Evolutionary conservation across 2,329 filamentous ascomycete species (phyloP).

Genomic region (Xylaria digitata): DNA sequence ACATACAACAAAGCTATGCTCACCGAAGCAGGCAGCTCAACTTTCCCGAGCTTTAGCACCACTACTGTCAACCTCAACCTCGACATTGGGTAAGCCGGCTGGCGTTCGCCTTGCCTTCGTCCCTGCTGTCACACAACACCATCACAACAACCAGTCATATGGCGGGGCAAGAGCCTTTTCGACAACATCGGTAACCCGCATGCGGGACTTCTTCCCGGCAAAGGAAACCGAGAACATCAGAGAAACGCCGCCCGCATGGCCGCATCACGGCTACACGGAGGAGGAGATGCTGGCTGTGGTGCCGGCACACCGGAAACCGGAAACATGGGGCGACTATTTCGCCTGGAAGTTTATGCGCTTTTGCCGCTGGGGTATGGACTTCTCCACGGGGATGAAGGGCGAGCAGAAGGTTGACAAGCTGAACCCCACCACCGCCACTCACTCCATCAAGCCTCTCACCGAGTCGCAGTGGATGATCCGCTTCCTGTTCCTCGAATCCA

Average conservation of each 20-base stretch:
- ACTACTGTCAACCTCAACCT: constrained; percentile 42
- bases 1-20: constrained; percentile 47
- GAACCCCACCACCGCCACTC: constrained; percentile 65
- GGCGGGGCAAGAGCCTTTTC: constrained; percentile 58
- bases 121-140: constrained; percentile 38
- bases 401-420: constrained; percentile 74
- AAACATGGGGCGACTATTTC: constrained; percentile 78
- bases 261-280: constrained; percentile 78
- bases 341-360: constrained; percentile 82
- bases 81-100: constrained; percentile 40
- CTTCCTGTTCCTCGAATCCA: constrained; percentile 93
- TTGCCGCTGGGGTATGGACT: constrained; percentile 82
- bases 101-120: constrained; percentile 48
- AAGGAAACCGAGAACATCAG: constrained; percentile 71
- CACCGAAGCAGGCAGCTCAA: constrained; percentile 47
- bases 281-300: constrained; percentile 80
- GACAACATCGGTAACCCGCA: constrained; percentile 58
- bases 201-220: constrained; percentile 71
- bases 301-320: constrained; percentile 80
- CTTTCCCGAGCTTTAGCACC: constrained; percentile 46
- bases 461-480: constrained; percentile 90
- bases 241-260: constrained; percentile 74
- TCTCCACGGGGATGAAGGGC: constrained; percentile 78
- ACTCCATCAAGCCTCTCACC: constrained; percentile 71
- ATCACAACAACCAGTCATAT: constrained; percentile 39